These are phyloP conservation scores for Pestalotiopsis sp. DNA, from an alignment of 2,329 filamentous ascomycete genomes.

Conservation along the genomic window DNA sequence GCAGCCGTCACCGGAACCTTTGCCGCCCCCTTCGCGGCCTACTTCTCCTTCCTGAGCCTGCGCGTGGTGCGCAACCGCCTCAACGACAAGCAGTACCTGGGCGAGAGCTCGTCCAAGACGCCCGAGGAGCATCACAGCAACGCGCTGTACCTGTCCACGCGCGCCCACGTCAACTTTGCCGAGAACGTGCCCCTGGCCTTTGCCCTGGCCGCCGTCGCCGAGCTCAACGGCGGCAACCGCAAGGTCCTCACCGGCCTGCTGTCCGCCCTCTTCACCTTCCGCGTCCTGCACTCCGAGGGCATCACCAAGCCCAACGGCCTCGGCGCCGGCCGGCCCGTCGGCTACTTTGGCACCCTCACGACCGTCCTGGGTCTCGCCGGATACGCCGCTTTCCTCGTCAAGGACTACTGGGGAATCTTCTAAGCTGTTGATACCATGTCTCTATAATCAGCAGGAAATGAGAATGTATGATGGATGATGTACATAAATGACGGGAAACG, in stretches of 20 bases:
- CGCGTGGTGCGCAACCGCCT: conserved; percentile 30
- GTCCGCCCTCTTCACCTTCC: conserved; percentile 27
- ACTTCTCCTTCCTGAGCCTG: conserved; percentile 30
- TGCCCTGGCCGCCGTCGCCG: conserved; percentile 30
- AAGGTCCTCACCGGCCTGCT: conserved; percentile 25
- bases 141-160: conserved; percentile 27
- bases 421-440: conserved; percentile 1
- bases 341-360: conserved; percentile 31
- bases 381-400: conserved; percentile 31
- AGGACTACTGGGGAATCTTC: conserved; percentile 25
- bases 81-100: conserved; percentile 28
- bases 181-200: conserved; percentile 36
- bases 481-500: not conserved
- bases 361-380: conserved; percentile 28
- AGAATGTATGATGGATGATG: not conserved
- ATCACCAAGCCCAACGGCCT: conserved; percentile 22
- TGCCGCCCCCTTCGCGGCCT: conserved; percentile 33
- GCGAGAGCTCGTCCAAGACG: conserved; percentile 27
- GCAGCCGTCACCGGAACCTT: conserved; percentile 34
- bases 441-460: not conserved
- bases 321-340: conserved; percentile 29
- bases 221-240: conserved; percentile 34
- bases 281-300: conserved; percentile 32
- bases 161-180: conserved; percentile 32
- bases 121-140: conserved; percentile 16